phyloP scores from a whole-genome alignment of 2,329 filamentous ascomycete species.

The Didymella keratinophila region DNA sequence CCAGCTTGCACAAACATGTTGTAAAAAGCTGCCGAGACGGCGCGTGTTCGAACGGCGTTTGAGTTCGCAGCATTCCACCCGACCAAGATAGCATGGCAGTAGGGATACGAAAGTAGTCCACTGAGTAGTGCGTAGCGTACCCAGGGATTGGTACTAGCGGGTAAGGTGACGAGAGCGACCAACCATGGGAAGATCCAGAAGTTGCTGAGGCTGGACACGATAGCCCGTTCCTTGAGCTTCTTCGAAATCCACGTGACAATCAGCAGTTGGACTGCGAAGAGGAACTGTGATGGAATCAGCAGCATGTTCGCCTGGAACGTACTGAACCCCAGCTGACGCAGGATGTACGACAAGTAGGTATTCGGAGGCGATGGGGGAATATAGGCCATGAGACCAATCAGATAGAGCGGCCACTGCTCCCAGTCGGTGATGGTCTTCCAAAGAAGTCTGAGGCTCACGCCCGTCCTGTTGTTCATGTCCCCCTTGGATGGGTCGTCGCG shows the following conservation, averaged over 20 bases:
- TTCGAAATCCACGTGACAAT: slow-evolving; percentile 57
- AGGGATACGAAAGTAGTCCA: slow-evolving; percentile 62
- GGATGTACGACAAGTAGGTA: slow-evolving; percentile 62
- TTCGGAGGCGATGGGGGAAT: slow-evolving; percentile 30
- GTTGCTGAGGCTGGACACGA: slow-evolving; percentile 60
- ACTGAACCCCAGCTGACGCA: slow-evolving; percentile 66
- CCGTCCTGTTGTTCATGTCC: slow-evolving; percentile 57
- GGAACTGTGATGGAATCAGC: slow-evolving; percentile 59
- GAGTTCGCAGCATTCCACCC: slow-evolving; percentile 52
- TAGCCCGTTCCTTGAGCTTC: slow-evolving; percentile 55
- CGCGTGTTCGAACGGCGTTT: slow-evolving; percentile 51
- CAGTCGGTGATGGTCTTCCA: slow-evolving; percentile 40
- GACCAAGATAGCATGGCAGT: slow-evolving; percentile 56
- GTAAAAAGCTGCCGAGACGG: slow-evolving; percentile 52
- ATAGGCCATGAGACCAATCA: slow-evolving; percentile 55
- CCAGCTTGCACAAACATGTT: slow-evolving; percentile 58
- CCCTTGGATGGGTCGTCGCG: slow-evolving; percentile 66
- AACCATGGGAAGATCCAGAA: slow-evolving; percentile 69
- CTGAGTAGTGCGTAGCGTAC: slow-evolving; percentile 61
- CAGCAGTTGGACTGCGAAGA: slow-evolving; percentile 54
- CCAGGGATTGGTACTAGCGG: slow-evolving; percentile 57
- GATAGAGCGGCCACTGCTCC: slow-evolving; percentile 46
- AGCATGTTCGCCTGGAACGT: slow-evolving; percentile 70
- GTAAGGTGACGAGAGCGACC: slow-evolving; percentile 59
- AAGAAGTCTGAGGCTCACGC: slow-evolving; percentile 29